Evolutionary conservation across 202 grass and related monocot genomes (phyloP).

Genomic region (Zoysia matrella): DNA sequence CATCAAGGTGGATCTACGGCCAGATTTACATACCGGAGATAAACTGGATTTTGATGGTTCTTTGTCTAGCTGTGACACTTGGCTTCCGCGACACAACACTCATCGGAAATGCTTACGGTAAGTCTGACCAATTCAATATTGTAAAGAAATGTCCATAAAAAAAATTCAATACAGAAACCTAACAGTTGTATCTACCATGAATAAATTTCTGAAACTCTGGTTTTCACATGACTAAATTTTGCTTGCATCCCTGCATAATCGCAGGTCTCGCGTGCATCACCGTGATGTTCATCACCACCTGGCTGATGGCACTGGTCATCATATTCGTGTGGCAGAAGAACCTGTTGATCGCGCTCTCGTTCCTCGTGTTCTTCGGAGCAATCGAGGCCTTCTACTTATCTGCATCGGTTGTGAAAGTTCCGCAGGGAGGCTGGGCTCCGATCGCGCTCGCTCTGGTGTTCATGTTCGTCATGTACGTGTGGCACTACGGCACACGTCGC

Average conservation of each 20-base stretch:
- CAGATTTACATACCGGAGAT: constrained; percentile 97
- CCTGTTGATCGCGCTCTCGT: constrained; percentile 43
- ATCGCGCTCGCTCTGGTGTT: constrained; percentile 62
- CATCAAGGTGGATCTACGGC: constrained; percentile 80
- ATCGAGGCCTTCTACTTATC: constrained; percentile 67
- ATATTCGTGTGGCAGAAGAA: constrained; percentile 78
- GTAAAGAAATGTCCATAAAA: background rate
- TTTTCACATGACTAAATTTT: constrained; percentile 13
- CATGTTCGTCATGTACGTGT: constrained; percentile 78
- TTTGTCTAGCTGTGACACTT: constrained; percentile 74
- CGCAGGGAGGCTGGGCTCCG: constrained; percentile 76
- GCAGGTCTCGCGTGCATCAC: constrained; percentile 74
- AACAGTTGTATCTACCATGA: background rate
- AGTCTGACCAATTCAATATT: constrained; percentile 39
- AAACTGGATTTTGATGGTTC: constrained; percentile 88
- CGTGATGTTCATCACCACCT: constrained; percentile 83
- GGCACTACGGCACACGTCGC: constrained; percentile 72
- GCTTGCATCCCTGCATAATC: constrained; percentile 28
- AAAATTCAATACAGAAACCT: background rate
- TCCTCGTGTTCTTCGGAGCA: constrained; percentile 67
- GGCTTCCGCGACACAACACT: constrained; percentile 67
- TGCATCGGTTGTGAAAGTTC: constrained; percentile 65
- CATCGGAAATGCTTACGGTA: constrained; percentile 91
- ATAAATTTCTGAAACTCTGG: constrained; percentile 4
- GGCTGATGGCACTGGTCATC: constrained; percentile 75